These are phyloP conservation scores for Coemansia sp. DNA, from an alignment of 192 early-diverging fungal genomes.

Conservation along the genomic window DNA sequence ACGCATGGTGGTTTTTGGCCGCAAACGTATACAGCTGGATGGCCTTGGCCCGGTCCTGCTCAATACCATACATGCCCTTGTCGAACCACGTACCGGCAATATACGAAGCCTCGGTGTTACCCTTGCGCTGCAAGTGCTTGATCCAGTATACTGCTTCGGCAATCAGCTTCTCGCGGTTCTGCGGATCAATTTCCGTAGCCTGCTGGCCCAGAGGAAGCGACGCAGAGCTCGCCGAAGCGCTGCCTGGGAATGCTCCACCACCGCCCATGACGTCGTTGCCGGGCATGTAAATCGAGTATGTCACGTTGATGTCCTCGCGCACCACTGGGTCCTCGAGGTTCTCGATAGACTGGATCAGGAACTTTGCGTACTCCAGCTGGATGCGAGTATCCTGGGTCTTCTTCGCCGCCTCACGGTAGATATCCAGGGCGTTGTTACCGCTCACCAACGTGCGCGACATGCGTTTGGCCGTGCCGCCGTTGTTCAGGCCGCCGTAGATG, in stretches of 20 bases:
- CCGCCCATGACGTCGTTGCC: slow-evolving; percentile 23
- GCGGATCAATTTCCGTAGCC: slow-evolving; percentile 39
- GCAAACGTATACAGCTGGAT: slow-evolving; percentile 59
- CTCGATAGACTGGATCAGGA: slow-evolving; percentile 66
- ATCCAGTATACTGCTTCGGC: slow-evolving; percentile 72
- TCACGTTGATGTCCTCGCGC: slow-evolving; percentile 48
- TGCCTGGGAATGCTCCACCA: slow-evolving; percentile 13
- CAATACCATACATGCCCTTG: slow-evolving; percentile 56
- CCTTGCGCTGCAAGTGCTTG: slow-evolving; percentile 63
- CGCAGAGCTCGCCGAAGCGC: slow-evolving; percentile 33
- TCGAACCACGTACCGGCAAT: slow-evolving; percentile 73
- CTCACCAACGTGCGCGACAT: slow-evolving; percentile 51
- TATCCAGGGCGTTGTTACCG: slow-evolving; percentile 54
- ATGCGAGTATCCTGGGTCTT: slow-evolving; percentile 70
- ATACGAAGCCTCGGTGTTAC: slow-evolving; percentile 69
- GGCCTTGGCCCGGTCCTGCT: slow-evolving; percentile 63
- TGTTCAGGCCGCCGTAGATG: slow-evolving; percentile 42
- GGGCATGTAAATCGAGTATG: slow-evolving; percentile 49
- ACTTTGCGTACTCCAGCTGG: slow-evolving; percentile 75
- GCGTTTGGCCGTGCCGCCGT: slow-evolving; percentile 26
- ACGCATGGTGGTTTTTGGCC: slow-evolving; percentile 60
- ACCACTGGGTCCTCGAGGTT: slow-evolving; percentile 43
- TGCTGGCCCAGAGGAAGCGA: slow-evolving; percentile 49
- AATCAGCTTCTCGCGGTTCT: slow-evolving; percentile 49
- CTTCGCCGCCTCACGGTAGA: slow-evolving; percentile 72